Conservation (phyloP, 768 basidiomycete genomes). For the Lentinula edodes region DNA sequence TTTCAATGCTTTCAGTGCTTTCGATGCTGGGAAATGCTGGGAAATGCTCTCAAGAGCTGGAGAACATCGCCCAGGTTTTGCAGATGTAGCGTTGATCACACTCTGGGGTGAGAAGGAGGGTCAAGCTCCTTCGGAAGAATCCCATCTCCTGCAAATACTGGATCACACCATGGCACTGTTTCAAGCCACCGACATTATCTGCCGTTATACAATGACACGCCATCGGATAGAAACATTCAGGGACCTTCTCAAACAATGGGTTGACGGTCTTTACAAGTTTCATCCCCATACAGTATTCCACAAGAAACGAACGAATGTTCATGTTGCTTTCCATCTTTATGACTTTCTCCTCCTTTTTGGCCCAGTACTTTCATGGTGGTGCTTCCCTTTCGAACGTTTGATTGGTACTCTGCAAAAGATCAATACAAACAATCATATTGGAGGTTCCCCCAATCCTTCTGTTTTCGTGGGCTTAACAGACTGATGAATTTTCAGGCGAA, state of each 20-base stretch:
- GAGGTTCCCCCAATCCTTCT: background rate
- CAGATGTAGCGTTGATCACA: too few relatives aligned
- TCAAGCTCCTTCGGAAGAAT: too few relatives aligned
- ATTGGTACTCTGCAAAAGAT: conserved; percentile 31
- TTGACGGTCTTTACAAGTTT: conserved; percentile 10
- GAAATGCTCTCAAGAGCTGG: too few relatives aligned
- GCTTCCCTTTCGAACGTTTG: conserved; percentile 28
- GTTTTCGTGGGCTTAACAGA: background rate
- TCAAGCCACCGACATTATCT: conserved; percentile 14
- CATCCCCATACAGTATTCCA: conserved; percentile 8
- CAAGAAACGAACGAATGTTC: conserved; percentile 19
- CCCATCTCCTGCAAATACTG: conserved; percentile 8
- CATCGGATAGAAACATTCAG: background rate
- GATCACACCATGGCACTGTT: conserved; percentile 21
- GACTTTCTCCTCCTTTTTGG: conserved; percentile 25
- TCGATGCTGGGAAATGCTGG: too few relatives aligned
- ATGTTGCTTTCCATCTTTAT: conserved; percentile 22
- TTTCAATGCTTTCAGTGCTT: too few relatives aligned
- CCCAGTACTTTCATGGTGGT: conserved; percentile 32
- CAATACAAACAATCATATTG: conserved; percentile 18
- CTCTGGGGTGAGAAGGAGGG: too few relatives aligned
- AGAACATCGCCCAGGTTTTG: too few relatives aligned
- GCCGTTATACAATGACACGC: conserved; percentile 8
- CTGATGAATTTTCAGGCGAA: background rate
- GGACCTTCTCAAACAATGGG: conserved; percentile 3